Conservation (phyloP, 2,329 filamentous ascomycete genomes). For the Botryotinia convoluta region DNA sequence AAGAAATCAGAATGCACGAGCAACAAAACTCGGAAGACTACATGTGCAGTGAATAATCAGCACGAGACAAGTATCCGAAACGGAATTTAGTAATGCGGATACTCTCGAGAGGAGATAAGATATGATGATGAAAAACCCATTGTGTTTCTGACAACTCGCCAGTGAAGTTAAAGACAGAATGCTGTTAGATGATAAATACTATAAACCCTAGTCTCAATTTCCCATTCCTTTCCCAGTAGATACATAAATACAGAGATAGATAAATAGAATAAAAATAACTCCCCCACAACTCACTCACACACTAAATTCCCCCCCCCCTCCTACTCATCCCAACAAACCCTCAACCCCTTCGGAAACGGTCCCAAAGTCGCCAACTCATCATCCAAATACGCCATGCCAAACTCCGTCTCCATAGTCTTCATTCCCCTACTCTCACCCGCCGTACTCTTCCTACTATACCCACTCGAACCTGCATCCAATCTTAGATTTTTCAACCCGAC, state of each 20-base stretch:
- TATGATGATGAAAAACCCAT: neutral
- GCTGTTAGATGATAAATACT: neutral
- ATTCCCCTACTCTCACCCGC: conserved; percentile 26
- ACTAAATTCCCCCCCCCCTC: neutral
- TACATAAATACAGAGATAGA: neutral
- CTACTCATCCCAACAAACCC: conserved; percentile 35
- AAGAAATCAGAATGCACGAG: neutral
- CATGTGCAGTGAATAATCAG: too few relatives aligned
- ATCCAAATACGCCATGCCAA: conserved; percentile 54
- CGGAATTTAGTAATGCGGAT: neutral
- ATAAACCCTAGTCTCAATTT: neutral
- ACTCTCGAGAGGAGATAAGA: neutral
- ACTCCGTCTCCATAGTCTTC: conserved; percentile 25
- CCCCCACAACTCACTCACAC: neutral
- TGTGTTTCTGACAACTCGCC: neutral
- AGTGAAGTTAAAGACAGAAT: neutral
- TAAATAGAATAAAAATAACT: neutral
- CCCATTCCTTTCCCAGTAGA: neutral
- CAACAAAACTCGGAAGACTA: too few relatives aligned
- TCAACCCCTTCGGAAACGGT: conserved; percentile 45
- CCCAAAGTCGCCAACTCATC: conserved; percentile 61
- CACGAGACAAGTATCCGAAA: too few relatives aligned
- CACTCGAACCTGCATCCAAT: conserved; percentile 38
- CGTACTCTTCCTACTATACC: conserved; percentile 39
- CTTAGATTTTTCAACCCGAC: conserved; percentile 31